phyloP scores from a whole-genome alignment of 306 rosid species.

The Lotus japonicus region DNA sequence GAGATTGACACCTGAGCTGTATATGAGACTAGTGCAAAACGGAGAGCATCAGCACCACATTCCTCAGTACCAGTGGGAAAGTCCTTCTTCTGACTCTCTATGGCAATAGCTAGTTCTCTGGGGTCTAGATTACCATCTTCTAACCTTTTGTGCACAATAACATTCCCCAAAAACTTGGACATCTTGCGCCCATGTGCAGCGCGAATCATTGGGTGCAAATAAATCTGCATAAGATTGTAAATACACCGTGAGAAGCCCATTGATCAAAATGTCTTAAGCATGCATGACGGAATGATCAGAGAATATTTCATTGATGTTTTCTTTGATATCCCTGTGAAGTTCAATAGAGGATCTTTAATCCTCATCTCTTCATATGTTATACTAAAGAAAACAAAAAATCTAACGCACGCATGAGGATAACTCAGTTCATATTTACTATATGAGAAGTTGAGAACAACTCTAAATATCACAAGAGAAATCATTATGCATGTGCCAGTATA shows the following conservation, averaged over 20 bases:
- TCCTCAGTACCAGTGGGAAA: slow-evolving; percentile 87
- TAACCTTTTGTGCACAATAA: slow-evolving; percentile 80
- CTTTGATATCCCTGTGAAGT: neutral
- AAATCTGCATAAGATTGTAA: slow-evolving; percentile 49
- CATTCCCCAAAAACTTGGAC: slow-evolving; percentile 98
- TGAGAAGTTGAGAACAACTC: neutral
- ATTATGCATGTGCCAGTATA: neutral
- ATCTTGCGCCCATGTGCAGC: slow-evolving; percentile 99
- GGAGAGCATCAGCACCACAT: slow-evolving; percentile 97
- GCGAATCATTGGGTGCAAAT: slow-evolving; percentile 97
- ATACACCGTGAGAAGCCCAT: neutral
- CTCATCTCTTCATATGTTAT: neutral
- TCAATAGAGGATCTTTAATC: neutral
- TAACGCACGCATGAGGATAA: neutral
- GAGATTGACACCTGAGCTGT: slow-evolving; percentile 77
- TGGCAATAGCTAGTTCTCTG: slow-evolving; percentile 64
- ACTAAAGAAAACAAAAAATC: neutral
- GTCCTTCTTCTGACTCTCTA: slow-evolving; percentile 82
- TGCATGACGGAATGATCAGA: neutral
- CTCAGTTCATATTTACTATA: neutral
- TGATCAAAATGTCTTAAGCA: slow-evolving; percentile 1
- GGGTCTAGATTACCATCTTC: slow-evolving; percentile 87
- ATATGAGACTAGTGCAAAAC: slow-evolving; percentile 85
- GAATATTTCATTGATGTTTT: neutral
- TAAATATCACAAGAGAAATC: neutral